Percentiles rank a stretch among this genome's conserved stretches.
phyloP scores from a whole-genome alignment of 2,329 filamentous ascomycete species.

The Calonectria pseudoreteaudii region DNA sequence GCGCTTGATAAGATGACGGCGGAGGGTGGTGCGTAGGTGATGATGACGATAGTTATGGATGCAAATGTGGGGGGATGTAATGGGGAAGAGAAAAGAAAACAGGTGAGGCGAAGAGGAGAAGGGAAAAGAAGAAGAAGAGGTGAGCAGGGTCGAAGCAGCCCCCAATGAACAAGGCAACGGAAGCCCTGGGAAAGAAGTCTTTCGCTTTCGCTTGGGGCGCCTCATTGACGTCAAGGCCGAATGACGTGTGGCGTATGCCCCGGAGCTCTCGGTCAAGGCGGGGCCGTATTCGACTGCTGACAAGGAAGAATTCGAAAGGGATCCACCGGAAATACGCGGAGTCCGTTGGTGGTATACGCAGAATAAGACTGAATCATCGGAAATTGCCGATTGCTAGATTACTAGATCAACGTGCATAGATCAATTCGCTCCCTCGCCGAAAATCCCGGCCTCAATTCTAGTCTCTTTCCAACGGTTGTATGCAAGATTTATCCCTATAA shows the following conservation, averaged over 20 bases:
- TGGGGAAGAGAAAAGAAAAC: background rate
- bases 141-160: background rate
- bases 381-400: background rate
- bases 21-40: background rate
- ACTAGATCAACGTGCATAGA: background rate
- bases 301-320: background rate
- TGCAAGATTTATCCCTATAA: background rate
- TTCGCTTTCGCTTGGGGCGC: slow-evolving; percentile 3
- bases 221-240: slow-evolving; percentile 29
- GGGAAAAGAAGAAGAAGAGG: background rate
- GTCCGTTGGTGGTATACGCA: background rate
- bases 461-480: background rate
- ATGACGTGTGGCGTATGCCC: slow-evolving; percentile 9
- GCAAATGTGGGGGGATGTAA: background rate
- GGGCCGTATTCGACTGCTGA: slow-evolving; percentile 2
- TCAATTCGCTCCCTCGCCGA: background rate
- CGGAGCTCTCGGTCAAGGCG: slow-evolving; percentile 3
- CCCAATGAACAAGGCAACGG: slow-evolving; percentile 14
- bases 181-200: slow-evolving; percentile 15
- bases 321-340: slow-evolving; percentile 7
- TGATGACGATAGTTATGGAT: background rate
- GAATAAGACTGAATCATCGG: background rate
- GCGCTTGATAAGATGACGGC: background rate
- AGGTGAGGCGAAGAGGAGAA: background rate
- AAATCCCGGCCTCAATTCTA: background rate